These are phyloP conservation scores for Solanum chiquidenum DNA, from an alignment of 257 asterid genomes.

Conservation along the genomic window DNA sequence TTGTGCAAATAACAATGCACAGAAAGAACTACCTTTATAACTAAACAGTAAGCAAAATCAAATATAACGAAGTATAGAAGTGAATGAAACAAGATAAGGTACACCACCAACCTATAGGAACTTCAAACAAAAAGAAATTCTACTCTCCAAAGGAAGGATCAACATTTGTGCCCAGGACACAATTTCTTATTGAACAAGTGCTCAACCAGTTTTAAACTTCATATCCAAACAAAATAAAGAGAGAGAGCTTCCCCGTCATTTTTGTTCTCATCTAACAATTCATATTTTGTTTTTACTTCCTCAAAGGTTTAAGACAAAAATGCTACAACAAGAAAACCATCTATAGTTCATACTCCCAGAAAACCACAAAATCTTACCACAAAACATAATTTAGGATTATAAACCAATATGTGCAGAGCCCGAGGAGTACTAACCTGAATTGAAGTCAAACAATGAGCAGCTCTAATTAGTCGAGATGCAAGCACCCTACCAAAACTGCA, in stretches of 20 bases:
- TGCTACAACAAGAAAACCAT: neutral
- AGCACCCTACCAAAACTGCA: slow-evolving; percentile 80
- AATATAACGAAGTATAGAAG: neutral
- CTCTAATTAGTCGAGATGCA: slow-evolving; percentile 88
- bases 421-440: slow-evolving; percentile 62
- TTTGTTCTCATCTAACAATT: neutral
- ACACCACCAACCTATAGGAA: neutral
- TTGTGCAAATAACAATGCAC: neutral
- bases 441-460: slow-evolving; percentile 98
- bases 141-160: neutral
- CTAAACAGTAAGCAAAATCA: neutral
- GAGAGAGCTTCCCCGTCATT: neutral
- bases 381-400: neutral
- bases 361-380: neutral
- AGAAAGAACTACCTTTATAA: neutral
- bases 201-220: neutral
- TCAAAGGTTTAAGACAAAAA: neutral
- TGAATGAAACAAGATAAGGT: neutral
- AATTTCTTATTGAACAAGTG: neutral
- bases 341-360: neutral
- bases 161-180: neutral
- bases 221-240: neutral
- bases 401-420: neutral
- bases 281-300: neutral
- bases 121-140: neutral